Conservation (phyloP, 495 filamentous ascomycete genomes). For the Astrocystis sublimbata region DNA sequence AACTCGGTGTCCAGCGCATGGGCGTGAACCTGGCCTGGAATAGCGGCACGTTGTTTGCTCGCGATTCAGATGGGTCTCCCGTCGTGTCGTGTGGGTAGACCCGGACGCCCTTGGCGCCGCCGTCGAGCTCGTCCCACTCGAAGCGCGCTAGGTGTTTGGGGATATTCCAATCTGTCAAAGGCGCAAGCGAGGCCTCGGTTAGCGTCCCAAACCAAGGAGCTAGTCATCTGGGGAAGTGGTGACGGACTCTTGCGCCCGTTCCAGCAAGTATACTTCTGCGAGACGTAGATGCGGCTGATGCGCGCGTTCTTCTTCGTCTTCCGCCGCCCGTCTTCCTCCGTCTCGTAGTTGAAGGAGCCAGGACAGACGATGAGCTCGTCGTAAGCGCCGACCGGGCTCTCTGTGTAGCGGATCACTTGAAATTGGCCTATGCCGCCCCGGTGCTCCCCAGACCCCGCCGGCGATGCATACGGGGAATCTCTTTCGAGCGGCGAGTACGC, state of each 20-base stretch:
- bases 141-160: conserved; percentile 57
- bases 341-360: conserved; percentile 42
- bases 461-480: conserved; percentile 31
- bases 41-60: conserved; percentile 36
- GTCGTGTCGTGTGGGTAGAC: conserved; percentile 43
- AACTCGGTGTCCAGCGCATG: conserved; percentile 41
- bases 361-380: conserved; percentile 53
- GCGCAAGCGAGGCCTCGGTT: too few species aligned
- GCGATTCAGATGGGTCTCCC: conserved; percentile 24
- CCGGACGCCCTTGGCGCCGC: conserved; percentile 39
- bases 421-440: conserved; percentile 48
- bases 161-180: conserved; percentile 54
- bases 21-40: conserved; percentile 46
- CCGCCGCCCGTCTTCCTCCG: conserved; percentile 31
- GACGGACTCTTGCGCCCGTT: conserved; percentile 45
- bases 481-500: conserved; percentile 47
- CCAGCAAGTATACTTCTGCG: conserved; percentile 47
- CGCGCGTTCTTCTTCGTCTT: conserved; percentile 28
- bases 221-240: background rate
- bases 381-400: conserved; percentile 52
- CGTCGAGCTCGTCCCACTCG: conserved; percentile 41
- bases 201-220: background rate
- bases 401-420: conserved; percentile 50
- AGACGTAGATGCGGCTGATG: conserved; percentile 54
- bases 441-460: conserved; percentile 33